These are phyloP conservation scores for Acmispon strigosus DNA, from an alignment of 306 rosid genomes.

Conservation along the genomic window DNA sequence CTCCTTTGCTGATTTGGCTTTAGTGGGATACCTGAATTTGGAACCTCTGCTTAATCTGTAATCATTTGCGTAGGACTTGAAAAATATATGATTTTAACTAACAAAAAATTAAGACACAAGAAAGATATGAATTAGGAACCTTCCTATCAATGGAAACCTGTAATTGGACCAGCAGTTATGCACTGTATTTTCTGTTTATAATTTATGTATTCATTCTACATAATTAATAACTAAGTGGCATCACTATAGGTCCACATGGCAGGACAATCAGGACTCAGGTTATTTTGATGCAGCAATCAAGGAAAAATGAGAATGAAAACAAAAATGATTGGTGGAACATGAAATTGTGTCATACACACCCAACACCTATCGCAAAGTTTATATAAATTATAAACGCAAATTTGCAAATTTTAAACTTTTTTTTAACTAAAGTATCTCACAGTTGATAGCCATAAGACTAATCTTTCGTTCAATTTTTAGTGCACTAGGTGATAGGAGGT, in stretches of 20 bases:
- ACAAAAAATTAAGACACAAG: slow-evolving; percentile 6
- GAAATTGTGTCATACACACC: too few species aligned
- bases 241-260: slow-evolving; percentile 20
- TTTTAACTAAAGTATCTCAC: too few species aligned
- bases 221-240: background rate
- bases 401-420: too few species aligned
- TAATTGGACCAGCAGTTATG: background rate
- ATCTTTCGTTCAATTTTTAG: too few species aligned
- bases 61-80: slow-evolving; percentile 15
- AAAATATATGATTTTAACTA: slow-evolving; percentile 10
- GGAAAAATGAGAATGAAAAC: slow-evolving; percentile 9
- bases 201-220: background rate
- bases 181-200: background rate
- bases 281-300: slow-evolving; percentile 18
- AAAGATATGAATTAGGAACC: background rate
- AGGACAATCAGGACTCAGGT: background rate
- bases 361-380: too few species aligned
- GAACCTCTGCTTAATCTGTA: background rate
- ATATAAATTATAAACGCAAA: too few species aligned
- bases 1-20: slow-evolving; percentile 47
- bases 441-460: too few species aligned
- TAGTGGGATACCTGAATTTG: slow-evolving; percentile 18
- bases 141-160: background rate
- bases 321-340: too few species aligned
- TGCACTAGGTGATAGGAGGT: too few species aligned